These are phyloP conservation scores for Rosa lucieae DNA, from an alignment of 306 rosid genomes.

Conservation along the genomic window DNA sequence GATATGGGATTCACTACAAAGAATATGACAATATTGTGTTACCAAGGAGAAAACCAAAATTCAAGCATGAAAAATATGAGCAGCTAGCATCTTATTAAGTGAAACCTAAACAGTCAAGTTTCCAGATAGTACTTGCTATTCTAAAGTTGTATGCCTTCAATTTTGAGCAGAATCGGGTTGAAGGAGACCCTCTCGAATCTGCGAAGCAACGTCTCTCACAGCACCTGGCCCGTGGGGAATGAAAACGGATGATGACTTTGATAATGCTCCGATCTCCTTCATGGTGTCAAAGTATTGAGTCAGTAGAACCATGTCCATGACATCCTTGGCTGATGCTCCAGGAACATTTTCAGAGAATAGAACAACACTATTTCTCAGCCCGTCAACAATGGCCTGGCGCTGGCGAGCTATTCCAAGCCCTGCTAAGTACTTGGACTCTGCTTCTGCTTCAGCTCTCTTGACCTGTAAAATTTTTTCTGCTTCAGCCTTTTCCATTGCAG, in stretches of 20 bases:
- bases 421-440: slow-evolving; percentile 68
- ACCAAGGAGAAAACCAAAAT: no score
- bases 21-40: no score
- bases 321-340: slow-evolving; percentile 61
- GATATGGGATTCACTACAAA: no score
- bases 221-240: slow-evolving; percentile 88
- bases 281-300: slow-evolving; percentile 80
- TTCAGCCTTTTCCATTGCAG: slow-evolving; percentile 71
- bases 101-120: no score
- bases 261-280: slow-evolving; percentile 81
- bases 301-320: slow-evolving; percentile 78
- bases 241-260: slow-evolving; percentile 65
- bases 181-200: slow-evolving; percentile 73
- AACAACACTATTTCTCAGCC: slow-evolving; percentile 66
- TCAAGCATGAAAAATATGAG: no score
- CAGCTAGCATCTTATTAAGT: no score
- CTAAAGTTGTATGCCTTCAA: neutral
- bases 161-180: slow-evolving; percentile 36
- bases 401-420: slow-evolving; percentile 77
- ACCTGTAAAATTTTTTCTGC: slow-evolving; percentile 71
- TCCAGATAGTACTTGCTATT: no score
- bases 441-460: slow-evolving; percentile 76
- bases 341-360: slow-evolving; percentile 66
- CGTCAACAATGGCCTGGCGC: slow-evolving; percentile 81
- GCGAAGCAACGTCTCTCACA: slow-evolving; percentile 54